Base-by-base conservation (phyloP, 2,329 filamentous ascomycete genomes). In the Neofusicoccum parvum region DNA sequence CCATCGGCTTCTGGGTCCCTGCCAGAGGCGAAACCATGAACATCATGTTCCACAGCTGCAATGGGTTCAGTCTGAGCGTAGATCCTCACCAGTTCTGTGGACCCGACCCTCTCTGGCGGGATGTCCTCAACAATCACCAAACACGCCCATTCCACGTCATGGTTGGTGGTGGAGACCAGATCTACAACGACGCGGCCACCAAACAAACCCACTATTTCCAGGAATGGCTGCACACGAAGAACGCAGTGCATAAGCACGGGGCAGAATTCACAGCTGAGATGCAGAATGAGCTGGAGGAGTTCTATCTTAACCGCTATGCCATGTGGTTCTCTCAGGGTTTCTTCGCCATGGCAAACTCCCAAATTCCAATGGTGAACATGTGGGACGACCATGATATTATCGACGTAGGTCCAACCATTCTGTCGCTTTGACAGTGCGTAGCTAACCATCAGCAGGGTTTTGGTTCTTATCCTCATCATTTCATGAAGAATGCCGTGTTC, bases 341-440 rank as follows among this genome's bases (percentile, higher is more conserved):
- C 5, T 99, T 97, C 73, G 88, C 91, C n/a, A 86, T 99, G 74
- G 95, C 94, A 5, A 94, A 90, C 71, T 91, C 91, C 1, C 94
- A 98, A 75, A 98, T 99, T 51, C 94, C 95, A 9, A 98, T 97
- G 94, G 87, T 99, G 72, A 99, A 99, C 76, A 94, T 99, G 77
- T 97, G 91, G 83, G 94, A 98, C 76, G 95, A 98, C 72, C 95
- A 98, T 75, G 83, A 84, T 68, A 84, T 84, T 64, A 83, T 84
- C 36, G 82, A 84, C 67, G 56, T 54, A 54, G 15, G 50, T 37
- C 6, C 12, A 54, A 7, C 3, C n/a, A 39, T 7, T 11, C 76
- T 78, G 71, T 73, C 76, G 2, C 4, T 39, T 17, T 17, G 12
- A 17, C n/a, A 14, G 5, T 37, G 6, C 72, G n/a, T 3, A 32